Conservation (phyloP, 805 yeast genomes). For the Kuraishia molischiana region DNA sequence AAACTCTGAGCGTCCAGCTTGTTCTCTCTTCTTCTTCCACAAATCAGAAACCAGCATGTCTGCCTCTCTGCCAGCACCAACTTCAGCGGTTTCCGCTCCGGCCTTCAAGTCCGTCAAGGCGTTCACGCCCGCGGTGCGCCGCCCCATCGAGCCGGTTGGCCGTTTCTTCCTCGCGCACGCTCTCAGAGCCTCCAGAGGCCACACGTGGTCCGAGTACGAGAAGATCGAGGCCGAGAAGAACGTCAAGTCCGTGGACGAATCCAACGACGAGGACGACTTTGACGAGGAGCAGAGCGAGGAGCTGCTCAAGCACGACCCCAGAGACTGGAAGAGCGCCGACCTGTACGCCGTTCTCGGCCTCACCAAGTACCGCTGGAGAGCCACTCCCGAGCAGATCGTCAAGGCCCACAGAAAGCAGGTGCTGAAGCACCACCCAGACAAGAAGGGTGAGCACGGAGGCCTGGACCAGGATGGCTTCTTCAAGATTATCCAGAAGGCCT, state of each 20-base stretch:
- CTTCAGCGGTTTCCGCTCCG: conserved; percentile 41
- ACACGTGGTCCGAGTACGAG: conserved; percentile 98
- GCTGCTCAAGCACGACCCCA: conserved; percentile 82
- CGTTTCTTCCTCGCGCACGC: conserved; percentile 95
- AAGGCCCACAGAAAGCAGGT: conserved; percentile 97
- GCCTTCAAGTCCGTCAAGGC: conserved; percentile 40
- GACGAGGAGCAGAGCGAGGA: conserved; percentile 62
- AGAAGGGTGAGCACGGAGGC: conserved; percentile 85
- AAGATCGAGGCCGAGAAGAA: conserved; percentile 85
- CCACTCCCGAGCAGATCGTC: conserved; percentile 88
- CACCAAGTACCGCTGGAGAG: conserved; percentile 81
- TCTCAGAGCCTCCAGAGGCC: conserved; percentile 89
- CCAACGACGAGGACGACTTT: conserved; percentile 56
- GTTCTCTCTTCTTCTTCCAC: too few species aligned
- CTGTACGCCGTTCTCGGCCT: conserved; percentile 94
- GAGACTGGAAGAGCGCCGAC: conserved; percentile 97
- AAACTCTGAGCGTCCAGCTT: too few species aligned
- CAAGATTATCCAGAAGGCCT: conserved; percentile 96
- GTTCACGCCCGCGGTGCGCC: conserved; percentile 53
- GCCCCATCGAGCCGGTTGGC: conserved; percentile 95
- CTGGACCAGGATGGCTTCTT: conserved; percentile 93
- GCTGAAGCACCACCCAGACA: conserved; percentile 95
- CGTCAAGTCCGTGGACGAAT: conserved; percentile 60
- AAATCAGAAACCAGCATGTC: too few species aligned
- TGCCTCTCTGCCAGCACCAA: background rate